Conservation (phyloP, 805 yeast species). For the Komagataella pseudopastoris region DNA sequence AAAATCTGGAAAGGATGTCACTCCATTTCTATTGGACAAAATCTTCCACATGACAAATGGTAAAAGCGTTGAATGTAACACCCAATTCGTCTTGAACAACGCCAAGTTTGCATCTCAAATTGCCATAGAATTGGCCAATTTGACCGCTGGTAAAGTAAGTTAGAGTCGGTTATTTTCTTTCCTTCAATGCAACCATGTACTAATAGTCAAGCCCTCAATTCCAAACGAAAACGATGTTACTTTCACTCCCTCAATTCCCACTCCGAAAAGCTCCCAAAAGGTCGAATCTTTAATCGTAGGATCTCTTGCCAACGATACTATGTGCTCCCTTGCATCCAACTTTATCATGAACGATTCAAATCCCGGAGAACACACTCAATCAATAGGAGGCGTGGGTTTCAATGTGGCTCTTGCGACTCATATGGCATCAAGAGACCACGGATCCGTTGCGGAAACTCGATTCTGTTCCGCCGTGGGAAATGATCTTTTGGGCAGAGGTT, state of each 20-base stretch:
- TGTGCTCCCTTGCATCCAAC: constrained; percentile 27
- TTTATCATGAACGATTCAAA: constrained; percentile 46
- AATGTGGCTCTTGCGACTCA: constrained; percentile 60
- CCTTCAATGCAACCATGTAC: not conserved
- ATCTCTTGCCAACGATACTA: constrained; percentile 63
- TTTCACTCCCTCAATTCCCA: not conserved
- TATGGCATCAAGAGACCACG: constrained; percentile 14
- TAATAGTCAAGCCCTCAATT: not conserved
- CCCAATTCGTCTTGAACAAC: constrained; percentile 66
- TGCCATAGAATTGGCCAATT: constrained; percentile 34
- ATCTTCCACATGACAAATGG: constrained; percentile 64
- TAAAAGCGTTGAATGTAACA: constrained; percentile 52
- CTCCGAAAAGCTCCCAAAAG: too few species aligned
- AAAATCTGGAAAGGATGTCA: constrained; percentile 58
- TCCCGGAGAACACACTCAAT: constrained; percentile 44
- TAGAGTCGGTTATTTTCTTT: not conserved
- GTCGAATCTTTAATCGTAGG: constrained; percentile 44
- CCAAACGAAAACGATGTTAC: not conserved
- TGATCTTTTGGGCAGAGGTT: constrained; percentile 37
- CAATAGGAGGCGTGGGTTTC: constrained; percentile 78
- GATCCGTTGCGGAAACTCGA: constrained; percentile 13
- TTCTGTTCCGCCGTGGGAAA: constrained; percentile 49
- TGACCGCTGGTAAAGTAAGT: constrained; percentile 1
- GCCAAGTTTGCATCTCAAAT: constrained; percentile 57
- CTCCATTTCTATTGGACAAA: constrained; percentile 61